Base-by-base conservation (phyloP, 345 rosid genomes). In the Eucalyptus sideroxylon region DNA sequence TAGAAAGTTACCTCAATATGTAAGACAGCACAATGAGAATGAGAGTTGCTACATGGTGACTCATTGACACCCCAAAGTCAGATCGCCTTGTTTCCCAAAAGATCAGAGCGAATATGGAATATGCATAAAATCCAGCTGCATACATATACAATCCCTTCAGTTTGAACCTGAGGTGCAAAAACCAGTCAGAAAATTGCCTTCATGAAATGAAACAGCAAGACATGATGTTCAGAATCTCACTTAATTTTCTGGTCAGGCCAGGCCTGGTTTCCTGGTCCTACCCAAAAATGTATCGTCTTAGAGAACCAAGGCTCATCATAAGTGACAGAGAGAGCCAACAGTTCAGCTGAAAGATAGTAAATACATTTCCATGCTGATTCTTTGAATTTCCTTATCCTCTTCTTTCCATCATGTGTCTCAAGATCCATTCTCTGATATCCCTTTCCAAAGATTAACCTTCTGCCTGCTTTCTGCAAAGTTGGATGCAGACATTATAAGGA, bases 51-150 rank as follows among this genome's bases (percentile, higher is more conserved):
- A 98, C 93, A 91, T 98, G 99, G 93, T 98, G 99, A 89, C 98
- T 91, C 99, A 98, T 98, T 4, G 99, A 97, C 91, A 98, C 99
- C 50, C 99, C 98, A 69, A 98, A 98, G 91, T 98, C 99, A 27
- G 98, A 95, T n/a, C 99, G 94, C 92, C 99, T 96, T 86, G 99
- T 98, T 93, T 97, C 99, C 99, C 99, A 98, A 90, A 95, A 97
- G 16, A 98, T 91, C 91, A 98, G 92, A 69, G 99, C 99, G 85
- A 97, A 96, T 87, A 98, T 97, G 37, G 99, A 97, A 93, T 98
- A 98, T 3, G 98, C 89, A 93, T 98, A 98, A 92, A 98, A 98
- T 50, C 99, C 99, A 90, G 98, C 99, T 89, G 93, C 92, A 92
- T 91, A 98, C 99, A 98, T 96, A 87, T 98, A 98, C 62, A 94